Base-by-base conservation (phyloP, 306 rosid species). In the Quercus mongolica region DNA sequence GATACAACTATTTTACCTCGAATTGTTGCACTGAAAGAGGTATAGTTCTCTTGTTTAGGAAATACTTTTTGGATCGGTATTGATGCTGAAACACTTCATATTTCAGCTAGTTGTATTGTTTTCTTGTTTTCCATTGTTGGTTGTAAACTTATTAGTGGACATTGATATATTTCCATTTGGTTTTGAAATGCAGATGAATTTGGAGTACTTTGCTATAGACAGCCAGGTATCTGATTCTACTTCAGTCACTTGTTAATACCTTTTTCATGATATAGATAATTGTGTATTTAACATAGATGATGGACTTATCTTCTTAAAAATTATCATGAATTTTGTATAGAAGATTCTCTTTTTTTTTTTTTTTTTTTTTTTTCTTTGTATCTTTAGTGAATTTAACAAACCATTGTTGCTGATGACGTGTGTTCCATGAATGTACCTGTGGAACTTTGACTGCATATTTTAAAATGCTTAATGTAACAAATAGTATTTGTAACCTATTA, bases 201-300 rank as follows among this genome's bases (percentile, higher is more conserved):
- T 95, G 92, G 99, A 95, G 83, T 95, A 90, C 80, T 95, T 91
- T 87, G 91, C 98, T 49, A 95, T 92, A 73, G 99, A 95, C 83
- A 84, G 94, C 84, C 99, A 95, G 99, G 99, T 95, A 87, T 77
- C 78, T 69, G 63, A 71, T 79, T 73, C 78, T 84, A 49, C 67
- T 68, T 78, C 8, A 73, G 56, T 86, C 56, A 12, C 71, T 64
- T 74, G 69, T 79, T 54, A 11, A 56, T 71, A 19, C 56, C 33
- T 7, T 67, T 17, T 78, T 54, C 15, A 20, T 70, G 67, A 70
- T 78, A 73, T 79, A 71, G 46, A 64, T 64, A 64, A 64, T 15
- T 28, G 44, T 63, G 69, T 3, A 63, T 30, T 30, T 28, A 63
- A 19, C 31, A 18, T 28, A 30, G 69, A 28, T 17, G 19, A 28